A percentile compares a stretch with the other conserved stretches of the same genome.
Conservation (phyloP, 495 filamentous ascomycete genomes). For the Aspergillus egyptiacus region DNA sequence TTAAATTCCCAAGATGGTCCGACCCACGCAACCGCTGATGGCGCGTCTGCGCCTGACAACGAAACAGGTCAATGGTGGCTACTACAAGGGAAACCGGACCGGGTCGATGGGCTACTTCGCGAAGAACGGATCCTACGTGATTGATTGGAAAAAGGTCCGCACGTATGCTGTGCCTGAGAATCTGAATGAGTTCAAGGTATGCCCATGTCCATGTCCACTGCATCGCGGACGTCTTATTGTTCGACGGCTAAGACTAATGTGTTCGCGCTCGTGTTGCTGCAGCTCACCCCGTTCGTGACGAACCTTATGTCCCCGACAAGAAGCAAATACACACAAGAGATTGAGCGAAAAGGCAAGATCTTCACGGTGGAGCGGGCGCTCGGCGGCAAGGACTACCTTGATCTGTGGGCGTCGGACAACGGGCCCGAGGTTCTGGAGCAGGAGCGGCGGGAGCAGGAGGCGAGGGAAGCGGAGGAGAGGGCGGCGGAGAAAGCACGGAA, state of each 20-base stretch:
- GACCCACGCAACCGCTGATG: conserved; percentile 66
- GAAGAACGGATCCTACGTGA: conserved; percentile 73
- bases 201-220: background rate
- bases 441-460: conserved; percentile 22
- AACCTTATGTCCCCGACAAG: conserved; percentile 47
- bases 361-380: conserved; percentile 28
- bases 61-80: conserved; percentile 86
- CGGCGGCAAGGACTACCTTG: conserved; percentile 34
- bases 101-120: conserved; percentile 84
- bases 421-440: conserved; percentile 27
- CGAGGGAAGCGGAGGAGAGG: background rate
- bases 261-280: background rate
- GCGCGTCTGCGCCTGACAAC: conserved; percentile 73
- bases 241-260: conserved; percentile 16
- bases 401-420: conserved; percentile 37
- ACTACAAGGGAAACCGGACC: conserved; percentile 90
- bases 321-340: conserved; percentile 31
- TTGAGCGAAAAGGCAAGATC: conserved; percentile 22
- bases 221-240: background rate
- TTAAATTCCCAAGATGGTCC: conserved; percentile 56
- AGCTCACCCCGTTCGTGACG: conserved; percentile 89
- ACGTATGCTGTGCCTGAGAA: conserved; percentile 76
- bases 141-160: conserved; percentile 81
- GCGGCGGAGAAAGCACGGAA: too few relatives aligned
- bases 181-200: conserved; percentile 65